These are phyloP conservation scores for Myxozyma neotropica DNA, from an alignment of 805 yeast species.

Conservation along the genomic window DNA sequence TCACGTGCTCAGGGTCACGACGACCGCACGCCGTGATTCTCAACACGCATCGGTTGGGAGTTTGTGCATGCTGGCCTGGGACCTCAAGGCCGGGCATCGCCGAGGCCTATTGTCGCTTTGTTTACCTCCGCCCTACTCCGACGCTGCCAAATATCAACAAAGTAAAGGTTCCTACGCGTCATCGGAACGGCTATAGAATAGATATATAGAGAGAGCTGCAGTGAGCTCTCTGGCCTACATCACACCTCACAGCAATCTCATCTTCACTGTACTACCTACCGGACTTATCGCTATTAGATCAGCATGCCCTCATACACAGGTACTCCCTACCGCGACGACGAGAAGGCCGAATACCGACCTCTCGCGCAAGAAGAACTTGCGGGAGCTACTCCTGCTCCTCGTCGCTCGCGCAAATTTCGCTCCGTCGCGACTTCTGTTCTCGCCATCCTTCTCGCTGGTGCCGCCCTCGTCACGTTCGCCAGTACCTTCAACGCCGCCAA, in stretches of 20 bases:
- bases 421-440: background rate
- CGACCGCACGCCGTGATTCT: background rate
- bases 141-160: background rate
- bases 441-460: conserved; percentile 13
- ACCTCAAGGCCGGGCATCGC: conserved; percentile 9
- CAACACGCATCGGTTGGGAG: conserved; percentile 1
- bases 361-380: conserved; percentile 7
- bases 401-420: conserved; percentile 12
- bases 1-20: background rate
- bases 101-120: background rate
- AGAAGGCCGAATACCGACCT: conserved; percentile 11
- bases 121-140: conserved; percentile 14
- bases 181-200: too few relatives aligned
- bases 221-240: too few relatives aligned
- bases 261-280: background rate
- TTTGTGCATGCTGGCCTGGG: background rate
- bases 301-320: conserved; percentile 10
- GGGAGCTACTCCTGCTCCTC: conserved; percentile 1
- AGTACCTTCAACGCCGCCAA: conserved; percentile 1
- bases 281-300: too few relatives aligned
- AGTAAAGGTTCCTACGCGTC: too few relatives aligned
- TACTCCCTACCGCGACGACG: conserved; percentile 18
- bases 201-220: too few relatives aligned
- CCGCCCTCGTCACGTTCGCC: conserved; percentile 12
- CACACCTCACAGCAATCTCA: too few relatives aligned